phyloP scores from a whole-genome alignment of 345 rosid species.

The Jatropha curcas region DNA sequence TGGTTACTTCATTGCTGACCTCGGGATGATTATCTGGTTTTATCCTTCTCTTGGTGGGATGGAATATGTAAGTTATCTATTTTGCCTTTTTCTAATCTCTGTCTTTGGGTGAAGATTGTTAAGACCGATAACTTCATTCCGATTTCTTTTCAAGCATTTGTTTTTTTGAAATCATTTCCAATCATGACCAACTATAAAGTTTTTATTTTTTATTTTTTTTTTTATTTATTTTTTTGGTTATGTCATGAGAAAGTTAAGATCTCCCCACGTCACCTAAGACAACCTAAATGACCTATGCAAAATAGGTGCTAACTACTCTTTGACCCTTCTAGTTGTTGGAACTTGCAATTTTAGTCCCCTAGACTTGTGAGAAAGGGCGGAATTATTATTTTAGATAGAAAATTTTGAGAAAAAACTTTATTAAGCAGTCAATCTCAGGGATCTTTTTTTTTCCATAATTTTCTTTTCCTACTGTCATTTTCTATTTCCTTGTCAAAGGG shows the following conservation, averaged over 20 bases:
- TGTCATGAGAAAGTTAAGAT: too few relatives aligned
- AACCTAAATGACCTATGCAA: not conserved
- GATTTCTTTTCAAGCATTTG: not conserved
- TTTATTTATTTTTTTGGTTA: too few relatives aligned
- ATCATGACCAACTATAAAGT: slow-evolving; percentile 2
- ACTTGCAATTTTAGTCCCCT: not conserved
- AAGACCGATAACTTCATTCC: not conserved
- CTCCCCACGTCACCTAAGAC: not conserved
- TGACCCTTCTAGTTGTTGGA: not conserved
- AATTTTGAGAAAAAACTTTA: not conserved
- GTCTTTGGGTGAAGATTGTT: not conserved
- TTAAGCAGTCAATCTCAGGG: not conserved
- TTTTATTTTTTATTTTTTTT: not conserved
- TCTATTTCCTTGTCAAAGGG: not conserved
- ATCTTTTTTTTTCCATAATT: not conserved
- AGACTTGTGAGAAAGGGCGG: not conserved
- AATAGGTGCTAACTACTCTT: not conserved
- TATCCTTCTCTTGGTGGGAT: slow-evolving; percentile 86
- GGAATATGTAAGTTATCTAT: slow-evolving; percentile 65
- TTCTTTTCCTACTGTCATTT: not conserved
- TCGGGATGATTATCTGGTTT: slow-evolving; percentile 75
- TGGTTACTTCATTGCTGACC: slow-evolving; percentile 84
- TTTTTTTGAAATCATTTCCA: not conserved
- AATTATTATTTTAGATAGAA: not conserved
- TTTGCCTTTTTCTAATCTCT: not conserved